These are phyloP conservation scores for Eragrostis curvula DNA, from an alignment of 176 grass and related monocot genomes.

Conservation along the genomic window DNA sequence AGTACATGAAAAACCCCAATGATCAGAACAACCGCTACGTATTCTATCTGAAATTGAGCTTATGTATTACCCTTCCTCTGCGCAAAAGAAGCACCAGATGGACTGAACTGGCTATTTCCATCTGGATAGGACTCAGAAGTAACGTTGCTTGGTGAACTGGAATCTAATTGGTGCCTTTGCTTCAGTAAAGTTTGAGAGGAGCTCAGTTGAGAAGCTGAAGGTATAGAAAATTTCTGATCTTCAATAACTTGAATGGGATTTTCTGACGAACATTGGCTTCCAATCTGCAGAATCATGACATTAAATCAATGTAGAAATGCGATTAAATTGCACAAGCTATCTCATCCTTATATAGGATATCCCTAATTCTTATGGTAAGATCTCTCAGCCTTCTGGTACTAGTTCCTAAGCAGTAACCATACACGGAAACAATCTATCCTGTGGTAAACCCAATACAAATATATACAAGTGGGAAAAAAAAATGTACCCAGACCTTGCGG, in stretches of 20 bases:
- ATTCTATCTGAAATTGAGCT: constrained; percentile 15
- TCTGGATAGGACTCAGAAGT: constrained; percentile 66
- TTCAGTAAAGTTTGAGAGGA: constrained; percentile 53
- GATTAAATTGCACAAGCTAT: constrained; percentile 4
- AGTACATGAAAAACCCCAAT: constrained; percentile 20
- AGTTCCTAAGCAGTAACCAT: constrained; percentile 8
- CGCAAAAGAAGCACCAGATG: constrained; percentile 48
- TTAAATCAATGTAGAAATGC: constrained; percentile 17
- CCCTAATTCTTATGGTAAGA: neutral
- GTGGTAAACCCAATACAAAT: constrained; percentile 18
- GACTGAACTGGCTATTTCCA: constrained; percentile 43
- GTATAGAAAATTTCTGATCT: constrained; percentile 53
- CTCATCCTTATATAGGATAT: neutral
- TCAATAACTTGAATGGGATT: constrained; percentile 46
- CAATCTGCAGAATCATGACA: constrained; percentile 57
- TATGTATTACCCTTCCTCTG: constrained; percentile 56
- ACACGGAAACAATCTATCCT: constrained; percentile 19
- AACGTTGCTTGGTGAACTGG: constrained; percentile 67
- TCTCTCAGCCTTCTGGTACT: neutral
- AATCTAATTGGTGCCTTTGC: constrained; percentile 54
- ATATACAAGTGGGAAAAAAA: neutral
- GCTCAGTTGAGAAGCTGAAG: constrained; percentile 49
- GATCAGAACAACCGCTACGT: constrained; percentile 17
- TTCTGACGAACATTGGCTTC: constrained; percentile 55
- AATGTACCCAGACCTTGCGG: neutral